Evolutionary conservation across 805 yeast species (phyloP).

Genomic region (Starmerella potacharoeniae): DNA sequence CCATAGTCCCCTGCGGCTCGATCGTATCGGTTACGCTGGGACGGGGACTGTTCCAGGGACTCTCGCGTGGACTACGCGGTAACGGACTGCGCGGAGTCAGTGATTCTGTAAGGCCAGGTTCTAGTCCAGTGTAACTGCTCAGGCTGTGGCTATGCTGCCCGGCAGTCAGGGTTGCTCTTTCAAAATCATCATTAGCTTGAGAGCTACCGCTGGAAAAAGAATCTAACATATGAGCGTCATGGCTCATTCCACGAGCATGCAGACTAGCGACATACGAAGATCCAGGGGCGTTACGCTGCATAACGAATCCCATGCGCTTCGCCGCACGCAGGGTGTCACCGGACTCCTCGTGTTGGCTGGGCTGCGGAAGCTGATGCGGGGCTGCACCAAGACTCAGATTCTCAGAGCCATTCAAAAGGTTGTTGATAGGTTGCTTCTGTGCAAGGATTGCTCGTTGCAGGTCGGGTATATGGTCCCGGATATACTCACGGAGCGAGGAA

Average conservation of each 20-base stretch:
- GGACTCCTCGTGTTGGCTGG: constrained; percentile 27
- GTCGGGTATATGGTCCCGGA: constrained; percentile 21
- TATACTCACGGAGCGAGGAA: constrained; percentile 32
- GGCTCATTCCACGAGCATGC: constrained; percentile 35
- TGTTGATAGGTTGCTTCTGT: background rate
- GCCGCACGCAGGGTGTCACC: constrained; percentile 45
- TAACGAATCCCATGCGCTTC: constrained; percentile 62
- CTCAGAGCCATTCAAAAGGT: background rate
- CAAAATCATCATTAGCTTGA: background rate
- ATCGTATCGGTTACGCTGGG: constrained; percentile 6
- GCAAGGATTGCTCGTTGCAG: background rate
- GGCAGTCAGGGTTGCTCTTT: background rate
- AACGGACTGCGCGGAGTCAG: constrained; percentile 12
- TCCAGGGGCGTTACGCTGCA: constrained; percentile 21
- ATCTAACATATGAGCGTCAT: constrained; percentile 13
- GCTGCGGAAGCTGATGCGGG: background rate
- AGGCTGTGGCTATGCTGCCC: constrained; percentile 2
- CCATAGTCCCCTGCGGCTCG: constrained; percentile 1
- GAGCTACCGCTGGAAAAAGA: background rate
- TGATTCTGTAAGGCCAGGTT: background rate
- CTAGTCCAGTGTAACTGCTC: background rate
- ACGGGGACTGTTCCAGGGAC: constrained; percentile 17
- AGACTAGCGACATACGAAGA: constrained; percentile 18
- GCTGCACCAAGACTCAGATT: no score
- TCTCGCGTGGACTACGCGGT: constrained; percentile 6